Conservation (phyloP, 2,329 filamentous ascomycete genomes). For the Ophiosphaerella narmari region DNA sequence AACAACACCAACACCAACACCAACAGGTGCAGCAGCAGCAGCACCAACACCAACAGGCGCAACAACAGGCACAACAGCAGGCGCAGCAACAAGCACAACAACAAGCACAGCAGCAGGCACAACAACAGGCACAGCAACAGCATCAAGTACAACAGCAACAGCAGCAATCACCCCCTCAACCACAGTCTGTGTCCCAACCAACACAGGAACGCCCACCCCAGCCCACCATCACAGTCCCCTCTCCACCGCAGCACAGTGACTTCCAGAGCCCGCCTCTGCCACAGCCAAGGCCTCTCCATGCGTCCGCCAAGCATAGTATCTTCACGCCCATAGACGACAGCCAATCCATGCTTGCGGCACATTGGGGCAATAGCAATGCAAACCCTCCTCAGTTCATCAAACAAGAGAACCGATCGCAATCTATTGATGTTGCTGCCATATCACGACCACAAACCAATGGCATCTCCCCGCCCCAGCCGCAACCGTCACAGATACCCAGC, state of each 20-base stretch:
- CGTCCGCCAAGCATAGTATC: conserved; percentile 80
- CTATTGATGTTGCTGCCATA: conserved; percentile 65
- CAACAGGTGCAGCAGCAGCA: conserved; percentile 51
- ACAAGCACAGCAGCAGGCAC: conserved; percentile 52
- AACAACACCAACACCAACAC: conserved; percentile 65
- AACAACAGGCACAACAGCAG: conserved; percentile 37
- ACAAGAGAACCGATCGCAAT: conserved; percentile 61
- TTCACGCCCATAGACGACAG: conserved; percentile 97
- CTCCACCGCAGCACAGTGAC: conserved; percentile 58
- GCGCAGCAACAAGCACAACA: conserved; percentile 65
- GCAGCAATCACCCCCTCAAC: conserved; percentile 71
- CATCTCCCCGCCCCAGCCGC: conserved; percentile 62
- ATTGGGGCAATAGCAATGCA: conserved; percentile 63
- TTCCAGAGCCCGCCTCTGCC: conserved; percentile 59
- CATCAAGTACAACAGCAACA: conserved; percentile 60
- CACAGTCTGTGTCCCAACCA: conserved; percentile 74
- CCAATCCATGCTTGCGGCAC: conserved; percentile 83
- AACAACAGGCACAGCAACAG: conserved; percentile 56
- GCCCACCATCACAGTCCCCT: conserved; percentile 47
- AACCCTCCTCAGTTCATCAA: conserved; percentile 52
- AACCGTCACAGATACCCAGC: conserved; percentile 30
- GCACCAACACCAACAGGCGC: conserved; percentile 52
- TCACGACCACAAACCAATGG: conserved; percentile 48
- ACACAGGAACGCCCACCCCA: conserved; percentile 62
- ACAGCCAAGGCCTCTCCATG: conserved; percentile 67